Evolutionary conservation across 2,329 filamentous ascomycete species (phyloP).

Genomic region (Microdochium paspali): DNA sequence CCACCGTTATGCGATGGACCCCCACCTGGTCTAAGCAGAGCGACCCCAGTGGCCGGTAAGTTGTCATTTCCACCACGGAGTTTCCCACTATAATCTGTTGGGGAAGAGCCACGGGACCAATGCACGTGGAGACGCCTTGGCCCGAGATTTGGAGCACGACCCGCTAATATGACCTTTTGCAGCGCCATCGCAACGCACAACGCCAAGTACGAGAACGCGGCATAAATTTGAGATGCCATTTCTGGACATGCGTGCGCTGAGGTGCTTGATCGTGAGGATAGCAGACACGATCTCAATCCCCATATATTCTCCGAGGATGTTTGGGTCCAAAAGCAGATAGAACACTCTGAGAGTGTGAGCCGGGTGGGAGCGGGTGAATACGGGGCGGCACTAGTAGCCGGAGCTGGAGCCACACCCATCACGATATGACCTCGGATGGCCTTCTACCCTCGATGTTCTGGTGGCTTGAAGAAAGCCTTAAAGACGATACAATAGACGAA

Average conservation of each 20-base stretch:
- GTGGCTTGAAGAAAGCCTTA: too few relatives aligned
- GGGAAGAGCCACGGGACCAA: not conserved
- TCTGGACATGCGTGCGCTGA: not conserved
- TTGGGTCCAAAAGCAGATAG: too few relatives aligned
- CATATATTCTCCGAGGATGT: too few relatives aligned
- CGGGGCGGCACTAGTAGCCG: not conserved
- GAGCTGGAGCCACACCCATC: not conserved
- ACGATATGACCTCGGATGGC: too few relatives aligned
- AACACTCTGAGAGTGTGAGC: too few relatives aligned
- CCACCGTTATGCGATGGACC: conserved; percentile 92
- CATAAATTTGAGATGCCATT: not conserved
- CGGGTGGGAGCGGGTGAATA: not conserved
- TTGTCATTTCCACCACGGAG: conserved; percentile 5
- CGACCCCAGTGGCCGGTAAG: conserved; percentile 84
- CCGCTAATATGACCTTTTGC: conserved; percentile 1
- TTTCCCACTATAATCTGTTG: not conserved
- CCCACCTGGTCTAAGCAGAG: conserved; percentile 96
- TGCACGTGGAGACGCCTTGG: not conserved
- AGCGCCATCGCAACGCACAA: conserved; percentile 71
- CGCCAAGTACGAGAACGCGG: conserved; percentile 56
- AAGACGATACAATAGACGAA: not conserved
- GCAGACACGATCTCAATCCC: too few relatives aligned
- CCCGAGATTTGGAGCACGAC: not conserved
- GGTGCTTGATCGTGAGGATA: too few relatives aligned
- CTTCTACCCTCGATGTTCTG: too few relatives aligned